These are phyloP conservation scores for Articulospora tetracladia DNA, from an alignment of 495 filamentous ascomycete species.

Conservation along the genomic window DNA sequence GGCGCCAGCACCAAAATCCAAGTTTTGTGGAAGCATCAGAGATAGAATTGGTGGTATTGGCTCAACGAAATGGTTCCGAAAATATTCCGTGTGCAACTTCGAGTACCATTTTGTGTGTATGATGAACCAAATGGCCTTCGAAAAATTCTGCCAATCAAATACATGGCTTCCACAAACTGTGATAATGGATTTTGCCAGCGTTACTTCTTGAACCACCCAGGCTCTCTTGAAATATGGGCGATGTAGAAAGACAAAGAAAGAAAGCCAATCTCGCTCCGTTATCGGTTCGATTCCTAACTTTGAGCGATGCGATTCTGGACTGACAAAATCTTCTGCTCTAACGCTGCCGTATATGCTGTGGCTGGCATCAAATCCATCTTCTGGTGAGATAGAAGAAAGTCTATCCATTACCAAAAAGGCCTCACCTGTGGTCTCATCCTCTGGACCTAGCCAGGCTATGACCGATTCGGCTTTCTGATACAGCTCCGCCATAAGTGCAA, in stretches of 20 bases:
- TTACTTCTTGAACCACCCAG: slow-evolving; percentile 31
- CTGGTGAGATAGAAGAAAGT: no score
- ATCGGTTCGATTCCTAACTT: no score
- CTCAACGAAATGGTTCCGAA: slow-evolving; percentile 11
- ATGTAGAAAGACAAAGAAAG: background rate
- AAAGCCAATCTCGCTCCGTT: slow-evolving; percentile 9
- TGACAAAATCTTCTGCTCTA: no score
- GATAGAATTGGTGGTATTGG: slow-evolving; percentile 1
- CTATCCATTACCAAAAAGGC: no score
- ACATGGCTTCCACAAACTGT: slow-evolving; percentile 19
- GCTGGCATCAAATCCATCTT: no score
- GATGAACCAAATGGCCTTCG: background rate
- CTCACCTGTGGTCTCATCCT: no score
- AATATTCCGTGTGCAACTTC: slow-evolving; percentile 11
- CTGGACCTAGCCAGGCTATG: slow-evolving; percentile 31
- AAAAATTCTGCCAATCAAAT: slow-evolving; percentile 21
- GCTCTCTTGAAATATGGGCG: slow-evolving; percentile 26
- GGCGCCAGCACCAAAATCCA: no score
- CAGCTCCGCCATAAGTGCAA: slow-evolving; percentile 32
- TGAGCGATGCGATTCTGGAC: no score
- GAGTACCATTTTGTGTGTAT: slow-evolving; percentile 3
- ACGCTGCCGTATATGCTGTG: no score
- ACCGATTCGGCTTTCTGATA: slow-evolving; percentile 28
- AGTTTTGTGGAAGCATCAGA: no score
- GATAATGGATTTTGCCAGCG: slow-evolving; percentile 16